A percentile compares a stretch with the other conserved stretches of the same genome.
Conservation (phyloP, 495 filamentous ascomycete genomes). For the Hyphodiscus hymeniophilus region DNA sequence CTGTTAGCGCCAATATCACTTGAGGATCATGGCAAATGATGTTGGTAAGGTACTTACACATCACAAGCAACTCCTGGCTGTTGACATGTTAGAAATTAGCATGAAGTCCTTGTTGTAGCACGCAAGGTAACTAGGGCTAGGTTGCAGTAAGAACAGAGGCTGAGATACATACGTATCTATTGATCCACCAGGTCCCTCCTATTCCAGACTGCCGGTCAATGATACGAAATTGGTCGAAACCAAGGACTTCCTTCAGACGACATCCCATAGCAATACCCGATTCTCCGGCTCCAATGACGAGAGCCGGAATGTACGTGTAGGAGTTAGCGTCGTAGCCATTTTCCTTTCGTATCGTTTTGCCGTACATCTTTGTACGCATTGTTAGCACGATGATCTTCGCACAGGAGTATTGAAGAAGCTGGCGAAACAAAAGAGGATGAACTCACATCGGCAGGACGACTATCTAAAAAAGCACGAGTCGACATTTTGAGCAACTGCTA, state of each 20-base stretch:
- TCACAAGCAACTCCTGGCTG: slow-evolving; percentile 41
- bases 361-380: slow-evolving; percentile 12
- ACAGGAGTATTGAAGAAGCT: neutral
- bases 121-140: too few species aligned
- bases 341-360: slow-evolving; percentile 14
- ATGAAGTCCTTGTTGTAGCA: too few species aligned
- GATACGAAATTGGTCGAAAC: slow-evolving; percentile 55
- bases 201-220: slow-evolving; percentile 54
- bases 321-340: slow-evolving; percentile 17
- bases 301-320: slow-evolving; percentile 24
- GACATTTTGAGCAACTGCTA: slow-evolving; percentile 6
- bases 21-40: neutral
- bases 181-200: slow-evolving; percentile 63
- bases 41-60: slow-evolving; percentile 15
- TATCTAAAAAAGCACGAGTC: slow-evolving; percentile 7
- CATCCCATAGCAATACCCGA: slow-evolving; percentile 61
- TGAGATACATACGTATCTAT: too few species aligned
- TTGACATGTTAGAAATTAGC: too few species aligned
- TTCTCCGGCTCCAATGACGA: slow-evolving; percentile 55
- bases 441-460: slow-evolving; percentile 7
- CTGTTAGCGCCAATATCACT: neutral
- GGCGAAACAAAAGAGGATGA: neutral
- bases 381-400: neutral
- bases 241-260: slow-evolving; percentile 47
- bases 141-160: too few species aligned